Evolutionary conservation across 106 monocot species (phyloP), one percentile per base, ranked within the genome.

Genomic region (Dactylorhiza incarnata): DNA sequence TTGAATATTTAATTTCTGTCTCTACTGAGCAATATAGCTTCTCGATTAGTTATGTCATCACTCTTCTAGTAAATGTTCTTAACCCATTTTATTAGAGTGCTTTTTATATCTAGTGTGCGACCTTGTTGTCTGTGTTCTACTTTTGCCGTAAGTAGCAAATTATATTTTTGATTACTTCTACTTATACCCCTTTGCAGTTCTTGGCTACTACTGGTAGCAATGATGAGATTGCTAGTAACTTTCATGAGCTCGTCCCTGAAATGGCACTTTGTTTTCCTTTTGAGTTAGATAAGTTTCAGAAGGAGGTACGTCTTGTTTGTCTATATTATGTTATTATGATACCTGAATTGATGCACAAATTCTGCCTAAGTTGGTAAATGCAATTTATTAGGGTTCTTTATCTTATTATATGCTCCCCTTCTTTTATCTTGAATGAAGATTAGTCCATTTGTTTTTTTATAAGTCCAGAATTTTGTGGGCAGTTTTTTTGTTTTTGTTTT

Each of bases 231-330:
- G 83, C 81, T 13, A 79, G 19, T 54, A 75, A 56, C 62, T 97
- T 97, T 74, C 25, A 83, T 81, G 84, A 91, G 79, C 91, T 94
- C 80, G 89, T 97, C 11, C 97, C 97, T 63, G 85, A 94, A 25
- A 81, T 89, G 97, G 91, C 97, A 73, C 87, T 97, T 77, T 87
- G 89, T 7, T 97, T 89, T 91, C 97, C 97, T 15, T 97, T 97
- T 82, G 91, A 94, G 71, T 79, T 97, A 74, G 97, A 97, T 83
- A 89, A 74, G 75, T 97, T 97, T 76, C 97, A 94, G 63, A 97
- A 97, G 81, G 97, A 94, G 95, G 95, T 95, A 85, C 45, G 45
- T 12, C 2, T 9, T 53, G 22, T 47, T 69, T 29, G 26, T 75
- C 68, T 58, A 3, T 11, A 4, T 61, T 50, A 67, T 17, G 1